Conservation (phyloP, 208 protist species). For the Leishmania tarentolae region DNA sequence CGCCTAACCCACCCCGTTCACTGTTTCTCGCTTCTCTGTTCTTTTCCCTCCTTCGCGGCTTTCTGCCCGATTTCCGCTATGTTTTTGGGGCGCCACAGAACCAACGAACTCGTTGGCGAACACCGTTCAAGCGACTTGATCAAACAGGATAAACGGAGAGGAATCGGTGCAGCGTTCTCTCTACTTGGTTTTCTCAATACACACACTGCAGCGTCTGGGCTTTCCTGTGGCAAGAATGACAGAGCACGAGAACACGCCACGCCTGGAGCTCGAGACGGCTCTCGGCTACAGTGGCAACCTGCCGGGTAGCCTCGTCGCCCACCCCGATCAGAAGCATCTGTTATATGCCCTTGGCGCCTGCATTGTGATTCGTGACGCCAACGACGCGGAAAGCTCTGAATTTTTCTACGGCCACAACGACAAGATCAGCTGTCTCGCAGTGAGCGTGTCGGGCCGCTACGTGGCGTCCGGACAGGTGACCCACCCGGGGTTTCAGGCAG, state of each 20-base stretch:
- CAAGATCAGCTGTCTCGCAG: slow-evolving; percentile 92
- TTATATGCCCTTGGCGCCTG: slow-evolving; percentile 94
- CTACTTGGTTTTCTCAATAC: background rate
- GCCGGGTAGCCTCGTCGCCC: slow-evolving; percentile 79
- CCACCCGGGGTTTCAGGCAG: slow-evolving; percentile 95
- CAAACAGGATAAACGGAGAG: background rate
- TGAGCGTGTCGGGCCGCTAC: slow-evolving; percentile 90
- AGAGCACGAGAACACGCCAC: slow-evolving; percentile 64
- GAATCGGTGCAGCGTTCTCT: background rate
- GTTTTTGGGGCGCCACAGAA: background rate
- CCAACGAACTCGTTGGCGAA: background rate
- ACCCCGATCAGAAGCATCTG: slow-evolving; percentile 90
- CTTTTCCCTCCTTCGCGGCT: background rate
- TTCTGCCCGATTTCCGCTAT: background rate
- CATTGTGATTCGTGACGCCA: slow-evolving; percentile 90
- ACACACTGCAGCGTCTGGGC: background rate
- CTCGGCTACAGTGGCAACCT: slow-evolving; percentile 90
- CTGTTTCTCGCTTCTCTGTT: background rate
- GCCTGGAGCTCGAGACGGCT: slow-evolving; percentile 78
- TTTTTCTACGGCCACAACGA: slow-evolving; percentile 96
- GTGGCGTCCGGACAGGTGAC: slow-evolving; percentile 95
- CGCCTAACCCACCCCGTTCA: background rate
- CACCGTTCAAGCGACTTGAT: background rate
- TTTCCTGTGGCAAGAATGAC: slow-evolving; percentile 31
- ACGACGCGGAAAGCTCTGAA: slow-evolving; percentile 73